phyloP scores from a whole-genome alignment of 2,329 filamentous ascomycete species.

The Calonectria pseudoturangicola region DNA sequence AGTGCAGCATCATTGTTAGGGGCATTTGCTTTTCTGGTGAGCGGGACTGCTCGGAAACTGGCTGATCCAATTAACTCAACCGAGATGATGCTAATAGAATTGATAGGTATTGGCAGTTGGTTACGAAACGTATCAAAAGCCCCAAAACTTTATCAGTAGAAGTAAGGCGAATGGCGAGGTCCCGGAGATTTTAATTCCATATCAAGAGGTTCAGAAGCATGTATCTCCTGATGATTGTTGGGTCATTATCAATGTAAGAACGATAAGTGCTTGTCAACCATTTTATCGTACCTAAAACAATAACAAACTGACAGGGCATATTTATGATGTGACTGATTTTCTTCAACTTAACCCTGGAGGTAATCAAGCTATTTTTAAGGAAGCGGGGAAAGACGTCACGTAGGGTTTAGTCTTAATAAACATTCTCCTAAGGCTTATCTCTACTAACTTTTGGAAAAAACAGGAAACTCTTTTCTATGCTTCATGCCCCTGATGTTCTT shows the following conservation, averaged over 20 bases:
- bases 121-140: background rate
- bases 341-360: background rate
- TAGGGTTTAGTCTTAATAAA: background rate
- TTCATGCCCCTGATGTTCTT: background rate
- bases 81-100: background rate
- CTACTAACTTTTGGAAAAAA: background rate
- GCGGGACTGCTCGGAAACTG: background rate
- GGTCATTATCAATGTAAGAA: background rate
- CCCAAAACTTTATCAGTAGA: background rate
- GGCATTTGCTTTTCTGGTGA: background rate
- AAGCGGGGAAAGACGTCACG: background rate
- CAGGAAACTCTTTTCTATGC: background rate
- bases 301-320: background rate
- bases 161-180: background rate
- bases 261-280: background rate
- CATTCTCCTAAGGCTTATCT: background rate
- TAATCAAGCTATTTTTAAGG: background rate
- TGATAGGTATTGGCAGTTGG: background rate
- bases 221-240: background rate
- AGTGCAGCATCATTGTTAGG: background rate
- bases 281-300: background rate
- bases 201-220: background rate
- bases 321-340: background rate
- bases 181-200: background rate
- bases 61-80: background rate